phyloP scores from a whole-genome alignment of 306 rosid species.

The Cucumis melo region DNA sequence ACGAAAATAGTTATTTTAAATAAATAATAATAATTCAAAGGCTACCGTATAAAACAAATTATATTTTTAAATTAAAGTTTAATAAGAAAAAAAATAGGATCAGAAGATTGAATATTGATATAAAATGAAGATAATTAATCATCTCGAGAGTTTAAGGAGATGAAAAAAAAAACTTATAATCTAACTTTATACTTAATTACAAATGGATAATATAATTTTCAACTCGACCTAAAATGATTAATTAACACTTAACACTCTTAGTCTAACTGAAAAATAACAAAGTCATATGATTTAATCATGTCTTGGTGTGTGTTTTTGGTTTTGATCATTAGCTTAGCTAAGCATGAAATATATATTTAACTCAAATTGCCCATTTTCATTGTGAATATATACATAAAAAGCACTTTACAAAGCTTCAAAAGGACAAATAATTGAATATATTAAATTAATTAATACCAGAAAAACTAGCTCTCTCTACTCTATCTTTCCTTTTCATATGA shows the following conservation, averaged over 20 bases:
- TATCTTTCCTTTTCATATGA: neutral
- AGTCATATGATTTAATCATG: neutral
- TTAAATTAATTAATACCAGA: neutral
- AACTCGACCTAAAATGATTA: neutral
- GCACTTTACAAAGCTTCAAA: neutral
- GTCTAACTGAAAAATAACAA: neutral
- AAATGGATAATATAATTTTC: neutral
- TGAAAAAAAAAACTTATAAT: no score
- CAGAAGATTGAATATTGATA: no score
- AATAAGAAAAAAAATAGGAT: no score
- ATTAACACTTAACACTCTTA: neutral
- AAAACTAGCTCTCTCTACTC: neutral
- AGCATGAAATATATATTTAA: neutral
- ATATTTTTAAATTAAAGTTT: no score
- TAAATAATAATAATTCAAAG: no score
- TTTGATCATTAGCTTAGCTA: neutral
- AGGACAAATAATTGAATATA: neutral
- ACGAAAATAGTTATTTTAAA: no score
- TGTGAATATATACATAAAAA: neutral
- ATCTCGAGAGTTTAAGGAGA: no score
- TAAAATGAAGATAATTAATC: no score
- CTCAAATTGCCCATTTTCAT: neutral
- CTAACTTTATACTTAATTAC: no score
- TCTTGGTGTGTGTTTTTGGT: neutral
- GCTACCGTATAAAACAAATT: no score